phyloP scores from a whole-genome alignment of 768 basidiomycete species.

The Calocera viscosa region DNA sequence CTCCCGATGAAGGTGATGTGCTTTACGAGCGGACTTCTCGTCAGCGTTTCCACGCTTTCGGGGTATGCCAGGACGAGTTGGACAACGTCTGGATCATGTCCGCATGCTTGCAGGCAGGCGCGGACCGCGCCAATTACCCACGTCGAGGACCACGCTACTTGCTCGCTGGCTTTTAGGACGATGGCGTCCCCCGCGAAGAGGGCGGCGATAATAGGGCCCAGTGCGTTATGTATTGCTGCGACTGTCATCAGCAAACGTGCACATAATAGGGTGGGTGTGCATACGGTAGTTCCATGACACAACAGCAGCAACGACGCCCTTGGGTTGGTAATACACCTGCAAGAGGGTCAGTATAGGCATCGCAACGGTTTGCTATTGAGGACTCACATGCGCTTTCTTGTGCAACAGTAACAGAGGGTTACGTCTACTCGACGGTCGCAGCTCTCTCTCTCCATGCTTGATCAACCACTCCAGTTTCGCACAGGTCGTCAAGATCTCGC shows the following conservation, averaged over 20 bases:
- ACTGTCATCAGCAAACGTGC: neutral
- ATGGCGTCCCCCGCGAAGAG: constrained; percentile 84
- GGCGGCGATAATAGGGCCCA: constrained; percentile 84
- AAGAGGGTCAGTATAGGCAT: constrained; percentile 26
- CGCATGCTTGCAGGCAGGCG: constrained; percentile 63
- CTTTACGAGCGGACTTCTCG: constrained; percentile 60
- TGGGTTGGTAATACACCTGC: constrained; percentile 73
- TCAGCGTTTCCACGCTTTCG: constrained; percentile 70
- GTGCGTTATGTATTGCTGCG: constrained; percentile 79
- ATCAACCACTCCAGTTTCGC: constrained; percentile 91
- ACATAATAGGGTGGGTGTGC: constrained; percentile 18
- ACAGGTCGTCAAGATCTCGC: constrained; percentile 89
- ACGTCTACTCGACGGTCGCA: constrained; percentile 60
- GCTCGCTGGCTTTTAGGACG: constrained; percentile 83
- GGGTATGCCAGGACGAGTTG: constrained; percentile 88
- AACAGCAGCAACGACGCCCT: constrained; percentile 83
- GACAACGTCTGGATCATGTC: constrained; percentile 75
- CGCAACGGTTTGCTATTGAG: neutral
- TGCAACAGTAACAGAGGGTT: constrained; percentile 57
- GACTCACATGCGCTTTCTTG: constrained; percentile 34
- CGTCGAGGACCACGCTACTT: constrained; percentile 80
- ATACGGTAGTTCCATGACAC: constrained; percentile 93
- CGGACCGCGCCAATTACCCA: constrained; percentile 68
- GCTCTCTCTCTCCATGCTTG: constrained; percentile 63
- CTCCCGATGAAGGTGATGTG: constrained; percentile 95